phyloP scores from a whole-genome alignment of 2,329 filamentous ascomycete species.

The Cladophialophora chaetospira region DNA sequence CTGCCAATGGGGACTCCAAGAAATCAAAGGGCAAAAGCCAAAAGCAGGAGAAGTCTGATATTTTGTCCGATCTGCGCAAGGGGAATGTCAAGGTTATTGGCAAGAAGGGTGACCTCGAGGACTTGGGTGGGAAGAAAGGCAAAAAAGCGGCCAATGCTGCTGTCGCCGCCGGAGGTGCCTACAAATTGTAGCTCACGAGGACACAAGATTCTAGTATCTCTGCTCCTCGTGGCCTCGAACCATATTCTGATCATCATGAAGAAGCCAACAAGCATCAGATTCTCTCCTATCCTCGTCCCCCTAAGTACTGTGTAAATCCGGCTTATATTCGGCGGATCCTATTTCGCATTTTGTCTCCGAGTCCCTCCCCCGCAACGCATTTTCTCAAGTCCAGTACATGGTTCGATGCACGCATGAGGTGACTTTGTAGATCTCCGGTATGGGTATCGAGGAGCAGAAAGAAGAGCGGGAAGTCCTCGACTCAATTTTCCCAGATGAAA shows the following conservation, averaged over 20 bases:
- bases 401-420: not conserved
- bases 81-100: conserved; percentile 91
- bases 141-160: not conserved
- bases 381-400: not conserved
- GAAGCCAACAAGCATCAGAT: no score
- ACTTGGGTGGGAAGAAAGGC: conserved; percentile 79
- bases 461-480: conserved; percentile 98
- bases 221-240: no score
- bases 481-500: conserved; percentile 97
- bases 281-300: no score
- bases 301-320: not conserved
- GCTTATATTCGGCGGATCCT: conserved; percentile 6
- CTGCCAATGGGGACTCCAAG: conserved; percentile 32
- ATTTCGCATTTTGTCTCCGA: not conserved
- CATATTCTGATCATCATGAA: no score
- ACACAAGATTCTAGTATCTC: no score
- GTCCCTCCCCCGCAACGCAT: not conserved
- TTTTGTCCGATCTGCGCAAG: conserved; percentile 72
- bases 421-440: conserved; percentile 32
- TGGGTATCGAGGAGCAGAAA: conserved; percentile 76
- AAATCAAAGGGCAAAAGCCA: conserved; percentile 36
- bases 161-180: conserved; percentile 4
- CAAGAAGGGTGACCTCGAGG: conserved; percentile 80
- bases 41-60: conserved; percentile 51
- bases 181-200: conserved; percentile 13